phyloP scores from a whole-genome alignment of 1,284 basidiomycete genomes.

The Schizopora paradoxa region DNA sequence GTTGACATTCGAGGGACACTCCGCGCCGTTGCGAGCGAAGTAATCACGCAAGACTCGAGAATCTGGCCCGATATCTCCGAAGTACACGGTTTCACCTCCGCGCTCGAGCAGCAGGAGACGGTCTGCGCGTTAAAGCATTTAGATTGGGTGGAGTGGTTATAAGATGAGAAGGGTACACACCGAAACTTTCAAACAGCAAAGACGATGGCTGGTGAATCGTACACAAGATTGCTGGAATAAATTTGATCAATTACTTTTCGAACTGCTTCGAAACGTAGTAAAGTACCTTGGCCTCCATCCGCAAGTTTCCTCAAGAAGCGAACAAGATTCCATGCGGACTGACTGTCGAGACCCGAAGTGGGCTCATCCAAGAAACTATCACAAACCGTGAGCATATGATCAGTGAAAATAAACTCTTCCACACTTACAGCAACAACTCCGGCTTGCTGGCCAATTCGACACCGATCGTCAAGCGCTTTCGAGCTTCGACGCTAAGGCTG shows the following conservation, averaged over 20 bases:
- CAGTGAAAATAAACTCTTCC: not conserved
- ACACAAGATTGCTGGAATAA: slow-evolving; percentile 40
- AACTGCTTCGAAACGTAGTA: slow-evolving; percentile 1
- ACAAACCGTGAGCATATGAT: not conserved
- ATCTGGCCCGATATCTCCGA: slow-evolving; percentile 72
- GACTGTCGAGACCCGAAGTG: slow-evolving; percentile 72
- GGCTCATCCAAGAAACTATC: slow-evolving; percentile 30
- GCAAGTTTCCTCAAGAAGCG: slow-evolving; percentile 82
- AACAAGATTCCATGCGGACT: slow-evolving; percentile 80
- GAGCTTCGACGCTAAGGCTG: slow-evolving; percentile 58
- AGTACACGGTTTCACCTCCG: slow-evolving; percentile 74
- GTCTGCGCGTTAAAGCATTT: slow-evolving; percentile 45
- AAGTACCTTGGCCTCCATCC: slow-evolving; percentile 78
- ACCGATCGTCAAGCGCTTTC: slow-evolving; percentile 85
- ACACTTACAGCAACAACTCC: slow-evolving; percentile 73
- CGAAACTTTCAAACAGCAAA: slow-evolving; percentile 67
- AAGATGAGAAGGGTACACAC: not conserved
- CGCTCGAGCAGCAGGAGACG: slow-evolving; percentile 58
- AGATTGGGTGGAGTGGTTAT: not conserved
- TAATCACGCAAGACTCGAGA: slow-evolving; percentile 59
- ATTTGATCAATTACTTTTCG: slow-evolving; percentile 4
- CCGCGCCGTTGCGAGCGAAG: slow-evolving; percentile 62
- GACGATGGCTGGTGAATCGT: slow-evolving; percentile 72
- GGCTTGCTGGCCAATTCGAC: slow-evolving; percentile 86
- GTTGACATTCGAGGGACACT: slow-evolving; percentile 56